These are phyloP conservation scores for Crithidia bombi DNA, from an alignment of 208 protist genomes.

Conservation along the genomic window DNA sequence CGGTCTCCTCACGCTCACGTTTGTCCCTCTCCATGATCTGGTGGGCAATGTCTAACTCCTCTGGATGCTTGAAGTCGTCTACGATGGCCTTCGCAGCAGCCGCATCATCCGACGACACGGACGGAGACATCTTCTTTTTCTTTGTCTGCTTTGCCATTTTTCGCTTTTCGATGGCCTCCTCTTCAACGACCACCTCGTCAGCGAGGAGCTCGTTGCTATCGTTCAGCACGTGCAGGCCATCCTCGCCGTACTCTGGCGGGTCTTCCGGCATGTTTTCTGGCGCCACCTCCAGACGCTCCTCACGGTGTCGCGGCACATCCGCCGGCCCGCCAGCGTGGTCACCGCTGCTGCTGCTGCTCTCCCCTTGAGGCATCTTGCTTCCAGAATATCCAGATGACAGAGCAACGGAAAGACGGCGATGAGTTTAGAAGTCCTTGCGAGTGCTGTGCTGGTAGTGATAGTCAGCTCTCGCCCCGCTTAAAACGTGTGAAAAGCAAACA, in stretches of 20 bases:
- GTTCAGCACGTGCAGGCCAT: constrained; percentile 41
- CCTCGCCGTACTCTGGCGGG: constrained; percentile 45
- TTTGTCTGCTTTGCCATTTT: not conserved
- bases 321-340: no score
- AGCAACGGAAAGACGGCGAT: no score
- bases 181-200: constrained; percentile 5
- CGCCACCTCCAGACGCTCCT: not conserved
- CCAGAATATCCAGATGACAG: no score
- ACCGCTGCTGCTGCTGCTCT: constrained; percentile 1
- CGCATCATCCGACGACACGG: not conserved
- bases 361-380: constrained; percentile 4
- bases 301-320: not conserved
- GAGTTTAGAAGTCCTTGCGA: no score
- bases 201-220: constrained; percentile 24
- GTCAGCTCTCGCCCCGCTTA: no score
- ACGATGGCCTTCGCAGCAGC: not conserved
- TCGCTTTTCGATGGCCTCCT: not conserved
- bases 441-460: no score
- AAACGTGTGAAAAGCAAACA: no score
- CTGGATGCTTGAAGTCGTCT: constrained; percentile 10
- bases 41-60: constrained; percentile 24
- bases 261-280: constrained; percentile 38
- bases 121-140: constrained; percentile 3
- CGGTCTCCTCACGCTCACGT: constrained; percentile 32
- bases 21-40: constrained; percentile 29